Conservation (phyloP, 2,329 filamentous ascomycete species). For the Xylaria sp. region DNA sequence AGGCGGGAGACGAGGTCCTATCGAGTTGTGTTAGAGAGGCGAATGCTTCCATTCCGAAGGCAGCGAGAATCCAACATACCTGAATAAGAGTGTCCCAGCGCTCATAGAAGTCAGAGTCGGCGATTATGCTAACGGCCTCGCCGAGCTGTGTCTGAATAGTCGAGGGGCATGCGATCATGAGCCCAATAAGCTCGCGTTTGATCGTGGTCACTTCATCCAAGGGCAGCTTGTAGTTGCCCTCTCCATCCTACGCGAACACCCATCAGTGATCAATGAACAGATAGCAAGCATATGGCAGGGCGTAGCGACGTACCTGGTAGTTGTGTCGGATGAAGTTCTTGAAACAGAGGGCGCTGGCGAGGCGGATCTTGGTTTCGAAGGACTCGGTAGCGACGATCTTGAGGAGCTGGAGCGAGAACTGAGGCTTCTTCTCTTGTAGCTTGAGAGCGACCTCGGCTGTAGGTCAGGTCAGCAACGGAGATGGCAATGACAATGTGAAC, state of each 20-base stretch:
- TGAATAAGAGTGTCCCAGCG: constrained; percentile 93
- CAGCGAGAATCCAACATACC: constrained; percentile 40
- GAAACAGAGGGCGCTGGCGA: constrained; percentile 88
- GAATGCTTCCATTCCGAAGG: not conserved
- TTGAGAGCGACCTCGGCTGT: constrained; percentile 78
- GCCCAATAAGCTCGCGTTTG: constrained; percentile 88
- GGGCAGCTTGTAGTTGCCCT: constrained; percentile 87
- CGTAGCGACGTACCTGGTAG: constrained; percentile 63
- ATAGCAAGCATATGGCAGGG: not conserved
- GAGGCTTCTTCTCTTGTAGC: constrained; percentile 72
- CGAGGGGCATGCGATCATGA: constrained; percentile 90
- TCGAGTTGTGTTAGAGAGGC: constrained; percentile 9
- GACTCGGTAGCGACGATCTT: constrained; percentile 78
- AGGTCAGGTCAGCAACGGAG: constrained; percentile 20
- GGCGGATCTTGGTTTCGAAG: constrained; percentile 70
- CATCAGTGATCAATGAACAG: not conserved
- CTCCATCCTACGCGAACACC: constrained; percentile 61
- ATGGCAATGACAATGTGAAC: constrained; percentile 19
- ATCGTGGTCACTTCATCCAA: constrained; percentile 79
- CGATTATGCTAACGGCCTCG: constrained; percentile 94
- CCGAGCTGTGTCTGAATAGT: constrained; percentile 90
- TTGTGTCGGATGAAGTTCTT: constrained; percentile 96
- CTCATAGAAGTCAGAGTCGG: constrained; percentile 95
- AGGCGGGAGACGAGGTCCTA: constrained; percentile 84
- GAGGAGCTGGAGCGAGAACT: constrained; percentile 82